Evolutionary conservation across 192 early-diverging fungal genomes (phyloP), one percentile per base, ranked within the genome.

Genomic region (Allomyces macrogynus): DNA sequence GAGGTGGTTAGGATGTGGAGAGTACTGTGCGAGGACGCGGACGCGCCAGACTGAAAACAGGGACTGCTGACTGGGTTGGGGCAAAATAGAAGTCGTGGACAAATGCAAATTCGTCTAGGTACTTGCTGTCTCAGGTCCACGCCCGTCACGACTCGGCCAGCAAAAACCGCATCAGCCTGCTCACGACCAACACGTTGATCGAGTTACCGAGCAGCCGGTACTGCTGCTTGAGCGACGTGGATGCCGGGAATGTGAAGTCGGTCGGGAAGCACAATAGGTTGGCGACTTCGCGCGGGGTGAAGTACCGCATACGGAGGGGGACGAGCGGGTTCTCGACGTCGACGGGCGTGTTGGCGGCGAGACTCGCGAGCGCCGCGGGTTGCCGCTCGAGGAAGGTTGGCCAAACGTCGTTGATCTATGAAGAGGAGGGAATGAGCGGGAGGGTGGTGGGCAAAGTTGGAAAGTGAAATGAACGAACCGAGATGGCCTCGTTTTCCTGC

Each of bases 161-260:
- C 54, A 64, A 26, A 43, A 54, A 64, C 54, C 27, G 43, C 23
- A 64, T 64, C 54, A 64, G 23, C 23, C 22, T 54, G 11, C 24
- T 10, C 11, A 64, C 64, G 18, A 64, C 64, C 12, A 12, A 16
- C 23, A 43, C 43, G 24, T 64, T 64, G 23, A 64, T 24, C 3
- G 64, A 64, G 24, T 64, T 64, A 11, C 64, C 64, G 23, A 64
- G 26, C 27, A 64, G 54, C 54, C 11, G 43, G 24, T 26, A 64
- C 54, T 23, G 64, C 24, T 64, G 64, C 54, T 64, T 64, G 43
- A 24, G 24, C 3, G 64, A 16, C 4, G 16, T 24, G 1, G 9
- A 3, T 4, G 23, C 16, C 27, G 64, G 64, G 26, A 64, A 64
- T 5, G 14, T 11, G 0, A 64, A 12, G 11, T 43, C 22, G 43